Base-by-base conservation (phyloP, 108 stramenopile species). In the Phaeodactylum tricornutum region DNA sequence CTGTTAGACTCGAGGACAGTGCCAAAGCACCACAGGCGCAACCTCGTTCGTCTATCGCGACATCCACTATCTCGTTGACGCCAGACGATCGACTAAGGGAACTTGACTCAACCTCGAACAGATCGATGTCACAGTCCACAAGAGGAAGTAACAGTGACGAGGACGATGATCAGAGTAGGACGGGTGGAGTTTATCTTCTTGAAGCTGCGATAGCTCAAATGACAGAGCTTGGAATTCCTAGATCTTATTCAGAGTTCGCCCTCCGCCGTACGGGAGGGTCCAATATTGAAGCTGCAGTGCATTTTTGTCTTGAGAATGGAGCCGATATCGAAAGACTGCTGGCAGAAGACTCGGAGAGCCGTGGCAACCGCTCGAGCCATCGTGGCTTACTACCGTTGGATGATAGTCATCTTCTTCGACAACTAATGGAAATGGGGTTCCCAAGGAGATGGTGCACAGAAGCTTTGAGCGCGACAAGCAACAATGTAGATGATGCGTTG, bases 381-480 rank as follows among this genome's bases (percentile, higher is more conserved):
- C 51, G 53, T 28, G 38, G 61, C 35, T 54, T 73, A 37, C 60
- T 62, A 28, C 46, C 14, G 32, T 42, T 33, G 3, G 28, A 44
- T 16, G 55, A 75, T 26, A 77, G 54, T 27, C 78, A 84, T 39
- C 55, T 84, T 28, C 63, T 93, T 34, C 74, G 70, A 29, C 93
- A 96, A 52, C 75, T 97, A 16, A 69, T 90, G 20, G 96, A 97
- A 59, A 97, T 97, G 93, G 96, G 96, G 21, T 97, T 97, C 55
- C 96, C 96, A 6, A 65, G 79, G 16, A 77, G 79, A 59, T 97
- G 92, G 89, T 94, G 96, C 56, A 66, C 74, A 5, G 82, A 87
- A 56, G 94, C 96, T 4, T 68, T 97, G 9, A 76, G 81, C 16
- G 87, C 84, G 22, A 94, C 84, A 1, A 80, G 87, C 32, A 82